Evolutionary conservation across 306 rosid genomes (phyloP).

Genomic region (Styphnolobium japonicum): DNA sequence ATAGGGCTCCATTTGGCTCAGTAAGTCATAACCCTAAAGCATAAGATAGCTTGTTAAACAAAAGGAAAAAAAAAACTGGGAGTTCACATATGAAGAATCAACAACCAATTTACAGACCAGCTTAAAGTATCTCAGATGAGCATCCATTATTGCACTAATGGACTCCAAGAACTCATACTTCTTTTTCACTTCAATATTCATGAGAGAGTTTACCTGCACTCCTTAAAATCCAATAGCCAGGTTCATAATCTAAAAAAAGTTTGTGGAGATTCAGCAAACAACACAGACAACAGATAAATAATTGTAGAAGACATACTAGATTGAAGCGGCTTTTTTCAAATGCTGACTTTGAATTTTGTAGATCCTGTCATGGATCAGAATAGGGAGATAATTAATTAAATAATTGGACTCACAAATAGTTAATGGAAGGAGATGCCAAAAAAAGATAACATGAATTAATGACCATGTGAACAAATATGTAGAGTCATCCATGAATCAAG

Average conservation of each 20-base stretch:
- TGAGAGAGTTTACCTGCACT: conserved; percentile 93
- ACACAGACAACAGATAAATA: conserved; percentile 16
- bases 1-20: conserved; percentile 93
- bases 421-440: neutral
- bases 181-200: conserved; percentile 92
- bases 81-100: conserved; percentile 23
- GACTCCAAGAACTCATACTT: conserved; percentile 94
- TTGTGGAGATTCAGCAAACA: conserved; percentile 18
- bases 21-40: conserved; percentile 79
- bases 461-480: conserved; percentile 3
- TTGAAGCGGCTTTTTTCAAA: conserved; percentile 98
- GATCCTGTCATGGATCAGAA: conserved; percentile 59
- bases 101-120: conserved; percentile 61
- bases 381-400: conserved; percentile 4
- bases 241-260: conserved; percentile 36
- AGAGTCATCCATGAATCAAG: neutral
- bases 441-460: conserved; percentile 7
- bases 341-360: conserved; percentile 89
- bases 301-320: conserved; percentile 68
- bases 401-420: neutral
- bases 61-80: neutral
- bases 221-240: conserved; percentile 58
- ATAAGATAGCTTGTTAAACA: conserved; percentile 34
- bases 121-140: conserved; percentile 93
- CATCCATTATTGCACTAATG: conserved; percentile 97